A percentile compares a stretch with the other conserved stretches of the same genome.
Conservation (phyloP, 768 basidiomycete genomes). For the Collybiopsis luxurians region DNA sequence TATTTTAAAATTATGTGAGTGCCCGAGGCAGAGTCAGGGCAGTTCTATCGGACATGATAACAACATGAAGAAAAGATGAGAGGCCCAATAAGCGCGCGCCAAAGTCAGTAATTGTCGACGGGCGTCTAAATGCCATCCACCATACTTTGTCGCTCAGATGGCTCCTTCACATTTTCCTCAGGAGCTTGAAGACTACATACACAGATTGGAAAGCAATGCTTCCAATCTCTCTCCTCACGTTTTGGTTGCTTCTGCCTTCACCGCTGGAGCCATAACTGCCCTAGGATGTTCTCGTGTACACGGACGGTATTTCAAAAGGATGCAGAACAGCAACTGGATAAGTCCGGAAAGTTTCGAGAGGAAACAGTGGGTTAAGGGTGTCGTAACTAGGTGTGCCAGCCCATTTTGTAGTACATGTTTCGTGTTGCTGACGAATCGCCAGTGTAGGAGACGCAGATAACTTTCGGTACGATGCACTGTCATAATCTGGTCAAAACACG, state of each 20-base stretch:
- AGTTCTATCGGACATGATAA: no score
- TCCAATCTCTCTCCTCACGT: slow-evolving; percentile 23
- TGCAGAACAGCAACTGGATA: slow-evolving; percentile 67
- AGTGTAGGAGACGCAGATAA: slow-evolving; percentile 90
- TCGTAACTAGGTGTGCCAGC: slow-evolving; percentile 70
- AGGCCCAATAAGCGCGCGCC: no score
- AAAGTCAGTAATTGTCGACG: no score
- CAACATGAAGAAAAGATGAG: no score
- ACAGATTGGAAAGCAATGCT: background rate
- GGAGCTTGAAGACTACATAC: background rate
- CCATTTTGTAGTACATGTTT: background rate
- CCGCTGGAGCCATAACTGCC: slow-evolving; percentile 37
- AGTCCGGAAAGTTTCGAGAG: slow-evolving; percentile 57
- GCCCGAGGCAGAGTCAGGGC: no score
- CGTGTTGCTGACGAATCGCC: background rate
- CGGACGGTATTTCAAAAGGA: slow-evolving; percentile 52
- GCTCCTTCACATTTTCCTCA: background rate
- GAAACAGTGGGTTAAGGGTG: slow-evolving; percentile 71
- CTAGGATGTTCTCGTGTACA: slow-evolving; percentile 36
- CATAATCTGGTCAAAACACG: background rate
- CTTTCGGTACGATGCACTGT: slow-evolving; percentile 44
- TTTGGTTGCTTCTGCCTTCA: slow-evolving; percentile 33
- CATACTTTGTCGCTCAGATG: background rate
- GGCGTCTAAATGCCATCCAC: no score
- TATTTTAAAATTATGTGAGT: slow-evolving; percentile 40